Base-by-base conservation (phyloP, 768 basidiomycete species). In the Galerina marginata region DNA sequence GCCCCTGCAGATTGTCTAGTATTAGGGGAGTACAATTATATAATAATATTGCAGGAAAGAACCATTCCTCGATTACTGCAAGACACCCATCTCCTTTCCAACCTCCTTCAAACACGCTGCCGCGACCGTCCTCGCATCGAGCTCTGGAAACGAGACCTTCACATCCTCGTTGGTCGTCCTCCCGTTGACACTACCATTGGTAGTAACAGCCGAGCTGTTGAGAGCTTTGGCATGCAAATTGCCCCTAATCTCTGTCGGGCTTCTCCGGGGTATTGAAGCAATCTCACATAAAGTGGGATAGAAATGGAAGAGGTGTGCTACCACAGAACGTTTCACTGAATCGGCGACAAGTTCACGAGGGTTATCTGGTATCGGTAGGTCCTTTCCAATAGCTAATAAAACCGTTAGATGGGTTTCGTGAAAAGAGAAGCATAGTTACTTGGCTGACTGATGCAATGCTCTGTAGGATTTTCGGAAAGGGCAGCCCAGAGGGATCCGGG, bases 271-370 rank as follows among this genome's bases (percentile, higher is more conserved):
- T 56, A 89, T 83, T 2, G 93, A 86, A 7, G 85, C 88, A 48
- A 96, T 89, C 66, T 94, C 88, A 65, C 91, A 90, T 4, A 97
- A 72, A 2, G 91, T 75, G 0, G 86, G 77, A 68, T 96, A 96
- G 59, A 96, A 88, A 69, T 95, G 88, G 81, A 96, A 96, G 10
- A 99, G 76, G 67, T 96, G 95, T 0, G 91, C 94, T 14, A 86
- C 81, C 0, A 86, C 72, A 1, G 95, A 95, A 1, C 91, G 86
- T 64, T 85, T 86, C 11, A 90, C 85, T 0, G 90, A 85, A 60
- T 93, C 88, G 0, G 87, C 79, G 20, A 96, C 81, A 3, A 92
- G 77, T 11, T 77, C 75, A 11, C 84, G 75, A 0, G 88, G 83
- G 1, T 80, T 72, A 15, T 83, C 69, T 1, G 78, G 77, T 45